A percentile compares a stretch with the other conserved stretches of the same genome.
phyloP scores from a whole-genome alignment of 495 filamentous ascomycete species.

The Lasiosphaeriaceae sp. region DNA sequence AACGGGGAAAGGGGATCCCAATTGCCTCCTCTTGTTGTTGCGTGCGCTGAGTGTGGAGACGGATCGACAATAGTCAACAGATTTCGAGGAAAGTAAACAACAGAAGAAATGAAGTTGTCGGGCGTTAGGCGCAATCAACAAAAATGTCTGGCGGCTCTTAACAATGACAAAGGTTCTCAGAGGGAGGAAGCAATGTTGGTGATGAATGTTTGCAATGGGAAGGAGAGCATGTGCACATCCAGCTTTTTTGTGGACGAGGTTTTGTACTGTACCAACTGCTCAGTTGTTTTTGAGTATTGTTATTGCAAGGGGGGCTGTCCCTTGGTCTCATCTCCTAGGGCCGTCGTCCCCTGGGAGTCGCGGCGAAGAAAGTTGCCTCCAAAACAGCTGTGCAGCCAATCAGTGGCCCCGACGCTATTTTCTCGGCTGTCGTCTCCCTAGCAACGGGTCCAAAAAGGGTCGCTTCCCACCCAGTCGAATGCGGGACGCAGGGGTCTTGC shows the following conservation, averaged over 20 bases:
- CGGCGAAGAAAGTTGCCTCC: neutral
- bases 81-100: neutral
- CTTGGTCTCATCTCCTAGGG: conserved; percentile 12
- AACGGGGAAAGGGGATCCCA: neutral
- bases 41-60: no score
- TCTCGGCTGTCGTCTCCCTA: conserved; percentile 1
- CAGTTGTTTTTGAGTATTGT: conserved; percentile 18
- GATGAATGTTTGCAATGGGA: conserved; percentile 12
- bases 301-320: conserved; percentile 14
- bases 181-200: neutral
- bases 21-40: neutral
- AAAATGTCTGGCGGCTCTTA: no score
- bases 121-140: no score
- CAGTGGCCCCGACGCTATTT: no score
- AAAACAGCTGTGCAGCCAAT: conserved; percentile 1
- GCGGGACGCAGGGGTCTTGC: no score
- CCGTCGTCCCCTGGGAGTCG: neutral
- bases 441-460: neutral
- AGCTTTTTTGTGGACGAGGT: conserved; percentile 2
- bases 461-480: no score
- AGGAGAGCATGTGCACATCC: conserved; percentile 19
- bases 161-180: no score
- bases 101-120: no score
- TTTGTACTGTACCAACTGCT: conserved; percentile 6
- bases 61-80: neutral